A percentile compares a stretch with the other conserved stretches of the same genome.
These are phyloP conservation scores for Vanderwaltozyma yarrowii DNA, from an alignment of 805 yeast genomes.

Conservation along the genomic window DNA sequence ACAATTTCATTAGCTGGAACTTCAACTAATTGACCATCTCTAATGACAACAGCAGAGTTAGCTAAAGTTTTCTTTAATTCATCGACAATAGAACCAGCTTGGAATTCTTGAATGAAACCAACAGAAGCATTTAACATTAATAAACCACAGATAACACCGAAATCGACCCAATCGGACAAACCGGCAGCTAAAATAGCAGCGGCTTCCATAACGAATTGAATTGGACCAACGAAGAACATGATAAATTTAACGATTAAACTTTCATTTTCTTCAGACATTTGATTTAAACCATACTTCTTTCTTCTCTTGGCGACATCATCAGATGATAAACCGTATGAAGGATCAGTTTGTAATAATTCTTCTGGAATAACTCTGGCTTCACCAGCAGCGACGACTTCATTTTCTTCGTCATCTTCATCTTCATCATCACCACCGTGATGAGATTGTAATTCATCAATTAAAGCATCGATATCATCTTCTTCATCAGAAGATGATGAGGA, in stretches of 20 bases:
- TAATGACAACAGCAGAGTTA: conserved; percentile 73
- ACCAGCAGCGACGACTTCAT: conserved; percentile 36
- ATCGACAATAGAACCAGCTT: conserved; percentile 96
- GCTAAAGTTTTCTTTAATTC: conserved; percentile 94
- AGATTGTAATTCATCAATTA: conserved; percentile 66
- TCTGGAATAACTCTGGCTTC: conserved; percentile 75
- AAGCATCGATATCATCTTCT: conserved; percentile 61
- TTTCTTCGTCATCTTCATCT: conserved; percentile 40
- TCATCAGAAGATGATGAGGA: conserved; percentile 21
- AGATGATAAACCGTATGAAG: conserved; percentile 59
- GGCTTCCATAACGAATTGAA: conserved; percentile 95
- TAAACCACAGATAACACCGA: conserved; percentile 91
- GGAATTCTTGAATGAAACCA: conserved; percentile 95
- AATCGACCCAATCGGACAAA: conserved; percentile 96
- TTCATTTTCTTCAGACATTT: conserved; percentile 85
- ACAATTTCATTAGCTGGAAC: conserved; percentile 77
- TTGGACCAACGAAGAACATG: conserved; percentile 88
- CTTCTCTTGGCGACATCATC: conserved; percentile 76
- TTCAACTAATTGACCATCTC: conserved; percentile 72
- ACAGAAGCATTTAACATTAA: conserved; percentile 80
- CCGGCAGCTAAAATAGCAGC: conserved; percentile 94
- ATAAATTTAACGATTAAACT: conserved; percentile 68
- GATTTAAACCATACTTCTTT: conserved; percentile 83
- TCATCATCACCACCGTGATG: conserved; percentile 40
- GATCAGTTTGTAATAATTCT: conserved; percentile 75